phyloP scores from a whole-genome alignment of 2,329 filamentous ascomycete species.

The Aphanocladium album region DNA sequence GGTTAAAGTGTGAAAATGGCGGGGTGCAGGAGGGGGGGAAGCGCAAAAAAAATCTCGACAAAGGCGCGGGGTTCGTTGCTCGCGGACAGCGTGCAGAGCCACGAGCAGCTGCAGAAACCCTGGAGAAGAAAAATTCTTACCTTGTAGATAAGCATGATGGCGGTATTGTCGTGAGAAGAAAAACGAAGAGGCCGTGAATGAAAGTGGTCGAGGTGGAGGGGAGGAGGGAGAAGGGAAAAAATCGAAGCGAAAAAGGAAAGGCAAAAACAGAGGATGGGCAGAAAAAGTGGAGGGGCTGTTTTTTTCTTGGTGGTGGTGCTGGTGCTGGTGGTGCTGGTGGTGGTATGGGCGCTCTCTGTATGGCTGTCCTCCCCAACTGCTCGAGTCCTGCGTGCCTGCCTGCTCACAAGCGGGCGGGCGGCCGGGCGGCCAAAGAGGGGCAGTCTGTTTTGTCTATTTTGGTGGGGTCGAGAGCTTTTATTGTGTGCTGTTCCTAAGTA shows the following conservation, averaged over 20 bases:
- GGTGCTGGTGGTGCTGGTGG: neutral
- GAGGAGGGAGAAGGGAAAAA: neutral
- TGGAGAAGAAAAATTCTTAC: neutral
- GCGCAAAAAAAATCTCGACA: slow-evolving; percentile 1
- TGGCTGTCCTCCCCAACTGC: neutral
- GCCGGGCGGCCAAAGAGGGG: neutral
- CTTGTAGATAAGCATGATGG: slow-evolving; percentile 14
- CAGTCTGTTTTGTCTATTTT: neutral
- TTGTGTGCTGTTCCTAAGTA: neutral
- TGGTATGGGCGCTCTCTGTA: neutral
- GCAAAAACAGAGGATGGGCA: neutral
- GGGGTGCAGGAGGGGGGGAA: slow-evolving; percentile 9
- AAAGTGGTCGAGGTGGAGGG: slow-evolving; percentile 6
- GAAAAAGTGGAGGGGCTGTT: slow-evolving; percentile 12
- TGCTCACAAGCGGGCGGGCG: no score
- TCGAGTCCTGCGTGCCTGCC: neutral
- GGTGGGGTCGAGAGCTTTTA: slow-evolving; percentile 8
- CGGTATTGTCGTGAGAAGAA: slow-evolving; percentile 8
- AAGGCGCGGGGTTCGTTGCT: neutral
- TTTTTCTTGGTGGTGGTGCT: no score
- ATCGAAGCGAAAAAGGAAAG: neutral
- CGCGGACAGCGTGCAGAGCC: neutral
- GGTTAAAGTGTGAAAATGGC: slow-evolving; percentile 15
- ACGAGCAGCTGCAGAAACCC: neutral
- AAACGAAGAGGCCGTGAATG: neutral